Evolutionary conservation across 352 stramenopile genomes (phyloP), one percentile per base, ranked within the genome.

Genomic region (Thalassiosira mediterranea): DNA sequence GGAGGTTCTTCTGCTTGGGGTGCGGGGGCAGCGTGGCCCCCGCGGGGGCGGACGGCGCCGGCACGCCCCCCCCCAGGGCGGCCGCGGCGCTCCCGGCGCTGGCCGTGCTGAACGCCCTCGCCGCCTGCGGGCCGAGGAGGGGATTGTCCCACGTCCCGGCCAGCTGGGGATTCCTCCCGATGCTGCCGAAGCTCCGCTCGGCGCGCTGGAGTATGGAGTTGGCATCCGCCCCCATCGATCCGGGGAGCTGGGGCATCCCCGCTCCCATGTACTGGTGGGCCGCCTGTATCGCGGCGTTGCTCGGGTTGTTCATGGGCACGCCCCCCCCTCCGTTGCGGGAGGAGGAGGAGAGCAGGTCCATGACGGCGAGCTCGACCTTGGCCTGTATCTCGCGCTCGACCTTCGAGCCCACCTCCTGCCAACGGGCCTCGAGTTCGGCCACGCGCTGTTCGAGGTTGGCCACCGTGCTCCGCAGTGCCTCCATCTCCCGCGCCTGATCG

Each of bases 1-100:
- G 75, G 13, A 89, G 26, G 10, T 72, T 62, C 47, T 90, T 91
- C 46, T 90, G 82, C 51, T 92, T 91, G 8, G 87, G 87, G 61
- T 92, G 87, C 13, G 87, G 84, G 37, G 82, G 81, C 3, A 92
- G 49, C 7, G 83, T 76, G 8, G 71, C n/a, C 26, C 28, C 17
- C 1, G 13, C 37, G 25, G 0, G 19, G 32, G 21, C 4, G 61
- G 42, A 28, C 3, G 26, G 25, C 8, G 4, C 7, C 3, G 31
- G 3, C 17, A 8, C n/a, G 17, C 19, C n/a, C 19, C 44, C 47
- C 21, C 32, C 49, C 44, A 1, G 21, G 5, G 51, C 25, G 26
- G 10, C 52, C 52, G 23, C 52, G 26, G 40, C 40, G 23, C 23
- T 42, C 3, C 10, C 51, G 7, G 61, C 53, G 25, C 68, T 77